A percentile compares a stretch with the other conserved stretches of the same genome.
Conservation (phyloP, 352 stramenopile genomes). For the Pythium monospermum region DNA sequence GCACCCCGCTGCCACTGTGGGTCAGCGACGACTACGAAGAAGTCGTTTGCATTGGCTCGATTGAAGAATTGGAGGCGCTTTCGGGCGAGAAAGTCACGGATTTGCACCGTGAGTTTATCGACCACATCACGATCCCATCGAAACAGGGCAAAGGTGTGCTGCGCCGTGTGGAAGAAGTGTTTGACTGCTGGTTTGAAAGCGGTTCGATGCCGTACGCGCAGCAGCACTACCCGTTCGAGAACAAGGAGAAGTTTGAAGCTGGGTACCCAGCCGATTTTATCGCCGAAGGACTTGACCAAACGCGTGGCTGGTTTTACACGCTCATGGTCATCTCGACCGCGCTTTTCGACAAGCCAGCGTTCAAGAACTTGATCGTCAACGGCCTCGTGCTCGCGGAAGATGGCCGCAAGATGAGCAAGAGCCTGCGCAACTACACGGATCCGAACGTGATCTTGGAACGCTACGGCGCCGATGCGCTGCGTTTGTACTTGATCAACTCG, state of each 20-base stretch:
- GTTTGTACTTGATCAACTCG: slow-evolving; percentile 99
- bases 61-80: slow-evolving; percentile 95
- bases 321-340: slow-evolving; percentile 99
- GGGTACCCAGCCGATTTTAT: slow-evolving; percentile 99
- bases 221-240: slow-evolving; percentile 99
- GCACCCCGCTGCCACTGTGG: slow-evolving; percentile 99
- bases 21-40: slow-evolving; percentile 97
- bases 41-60: slow-evolving; percentile 95
- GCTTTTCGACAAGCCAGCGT: slow-evolving; percentile 98
- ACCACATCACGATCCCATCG: slow-evolving; percentile 97
- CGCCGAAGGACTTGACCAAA: slow-evolving; percentile 99
- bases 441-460: slow-evolving; percentile 92
- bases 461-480: slow-evolving; percentile 97
- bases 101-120: slow-evolving; percentile 98
- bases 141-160: slow-evolving; percentile 88
- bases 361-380: slow-evolving; percentile 99
- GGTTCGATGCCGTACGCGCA: slow-evolving; percentile 99
- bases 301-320: slow-evolving; percentile 99
- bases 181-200: slow-evolving; percentile 99
- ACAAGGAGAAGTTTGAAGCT: slow-evolving; percentile 96
- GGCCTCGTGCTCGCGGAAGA: slow-evolving; percentile 98
- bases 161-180: slow-evolving; percentile 89
- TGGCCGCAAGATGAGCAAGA: slow-evolving; percentile 99
- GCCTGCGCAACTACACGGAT: slow-evolving; percentile 99
- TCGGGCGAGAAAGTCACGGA: slow-evolving; percentile 92